A percentile compares a stretch with the other conserved stretches of the same genome.
These are phyloP conservation scores for Pythium folliculosum DNA, from an alignment of 352 stramenopile genomes.

Conservation along the genomic window DNA sequence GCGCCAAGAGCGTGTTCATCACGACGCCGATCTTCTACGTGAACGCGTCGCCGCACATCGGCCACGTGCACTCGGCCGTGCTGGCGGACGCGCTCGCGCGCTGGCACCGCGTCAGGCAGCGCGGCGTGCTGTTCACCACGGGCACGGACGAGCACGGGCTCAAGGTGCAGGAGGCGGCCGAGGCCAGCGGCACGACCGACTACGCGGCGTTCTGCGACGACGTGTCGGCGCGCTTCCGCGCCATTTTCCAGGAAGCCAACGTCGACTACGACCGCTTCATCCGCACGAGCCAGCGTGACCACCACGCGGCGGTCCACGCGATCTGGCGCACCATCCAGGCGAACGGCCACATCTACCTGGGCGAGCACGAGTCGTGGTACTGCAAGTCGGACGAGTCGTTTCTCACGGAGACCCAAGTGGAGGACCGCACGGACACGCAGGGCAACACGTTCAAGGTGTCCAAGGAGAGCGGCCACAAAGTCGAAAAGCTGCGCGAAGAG, in stretches of 20 bases:
- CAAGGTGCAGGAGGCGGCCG: slow-evolving; percentile 94
- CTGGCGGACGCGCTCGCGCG: slow-evolving; percentile 86
- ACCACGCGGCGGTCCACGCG: slow-evolving; percentile 89
- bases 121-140: slow-evolving; percentile 92
- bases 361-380: slow-evolving; percentile 98
- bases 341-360: slow-evolving; percentile 96
- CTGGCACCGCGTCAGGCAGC: slow-evolving; percentile 66
- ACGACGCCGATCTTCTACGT: slow-evolving; percentile 99
- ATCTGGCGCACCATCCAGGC: slow-evolving; percentile 92
- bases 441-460: slow-evolving; percentile 66
- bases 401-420: slow-evolving; percentile 96
- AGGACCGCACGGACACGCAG: slow-evolving; percentile 60
- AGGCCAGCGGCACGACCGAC: slow-evolving; percentile 80
- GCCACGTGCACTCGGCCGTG: slow-evolving; percentile 97
- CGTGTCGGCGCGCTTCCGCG: slow-evolving; percentile 88
- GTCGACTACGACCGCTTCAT: slow-evolving; percentile 96
- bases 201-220: slow-evolving; percentile 91
- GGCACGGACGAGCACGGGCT: slow-evolving; percentile 99
- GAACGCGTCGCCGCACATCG: slow-evolving; percentile 98
- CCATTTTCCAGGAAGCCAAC: slow-evolving; percentile 90
- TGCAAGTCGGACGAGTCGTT: slow-evolving; percentile 99
- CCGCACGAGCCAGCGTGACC: slow-evolving; percentile 94
- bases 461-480: slow-evolving; percentile 89
- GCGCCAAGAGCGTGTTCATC: slow-evolving; percentile 54
- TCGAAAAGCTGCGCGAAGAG: slow-evolving; percentile 96